Evolutionary conservation across 768 basidiomycete genomes (phyloP), one percentile per base, ranked within the genome.

Genomic region (Hortiboletus flavorubellus): DNA sequence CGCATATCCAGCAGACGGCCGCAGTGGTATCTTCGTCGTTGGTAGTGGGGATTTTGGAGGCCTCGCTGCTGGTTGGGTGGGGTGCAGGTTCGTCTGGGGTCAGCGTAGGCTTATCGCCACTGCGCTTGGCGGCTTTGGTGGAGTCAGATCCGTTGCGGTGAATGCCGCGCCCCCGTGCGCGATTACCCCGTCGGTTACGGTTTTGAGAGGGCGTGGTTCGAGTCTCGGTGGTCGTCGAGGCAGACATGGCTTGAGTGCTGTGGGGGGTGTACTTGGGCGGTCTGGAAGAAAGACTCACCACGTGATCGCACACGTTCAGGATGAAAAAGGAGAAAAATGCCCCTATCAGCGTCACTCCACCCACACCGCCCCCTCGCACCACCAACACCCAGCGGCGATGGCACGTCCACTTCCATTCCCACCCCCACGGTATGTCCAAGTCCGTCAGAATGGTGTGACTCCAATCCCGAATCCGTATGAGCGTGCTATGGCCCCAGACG

Each of bases 1-100:
- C 94, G 66, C 96, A 97, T 71, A 98, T 98, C 82, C 86, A 96
- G 73, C 96, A 98, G 11, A 86, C 69, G 39, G 41, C 34, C 14
- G 44, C 29, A 1, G 55, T 40, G 47, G 69, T 71, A 30, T 60
- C 65, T 16, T 83, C 70, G 7, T 61, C 59, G 21, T 69, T 68
- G 7, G 68, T 26, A 4, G n/a, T 8, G 37, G 29, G 12, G 34
- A 29, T 5, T 15, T 55, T 56, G 43, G 43, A 7, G 10, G 53
- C 15, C 1, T 43, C 53, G 21, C 39, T 49, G 12, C 43, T 3
- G 15, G 44, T n/a, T 18, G 26, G 31, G 2, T 35, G 37, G 5
- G 38, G 9, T 12, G 37, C 30, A 2, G 35, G 10, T 10, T 46
- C 45, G 38, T 55, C 46, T 14, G 48, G 33, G 5, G 49, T 29